These are phyloP conservation scores for Piedraia hortae DNA, from an alignment of 2,329 filamentous ascomycete genomes.

Conservation along the genomic window DNA sequence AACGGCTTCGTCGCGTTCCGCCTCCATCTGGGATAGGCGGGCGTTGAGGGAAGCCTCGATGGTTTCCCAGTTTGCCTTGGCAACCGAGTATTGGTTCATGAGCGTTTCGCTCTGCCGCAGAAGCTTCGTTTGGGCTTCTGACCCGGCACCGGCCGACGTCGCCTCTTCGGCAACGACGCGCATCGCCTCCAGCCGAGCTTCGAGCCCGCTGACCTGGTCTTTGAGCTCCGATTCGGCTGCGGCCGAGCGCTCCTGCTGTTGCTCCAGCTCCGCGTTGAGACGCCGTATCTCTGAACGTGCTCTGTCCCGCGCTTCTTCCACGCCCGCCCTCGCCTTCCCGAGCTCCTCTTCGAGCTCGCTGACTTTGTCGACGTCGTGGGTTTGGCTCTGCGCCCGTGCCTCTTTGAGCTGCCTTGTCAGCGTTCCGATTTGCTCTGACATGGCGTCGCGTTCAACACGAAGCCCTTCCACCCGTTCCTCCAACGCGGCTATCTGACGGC, in stretches of 20 bases:
- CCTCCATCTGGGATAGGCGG: constrained; percentile 52
- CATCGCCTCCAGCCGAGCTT: constrained; percentile 73
- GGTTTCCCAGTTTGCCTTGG: constrained; percentile 91
- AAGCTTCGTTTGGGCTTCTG: constrained; percentile 28
- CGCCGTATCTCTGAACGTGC: constrained; percentile 40
- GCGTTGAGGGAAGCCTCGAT: constrained; percentile 69
- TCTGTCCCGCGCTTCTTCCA: constrained; percentile 44
- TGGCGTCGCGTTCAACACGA: constrained; percentile 10
- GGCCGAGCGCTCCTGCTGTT: constrained; percentile 41
- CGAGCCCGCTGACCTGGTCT: constrained; percentile 46
- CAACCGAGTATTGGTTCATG: constrained; percentile 81
- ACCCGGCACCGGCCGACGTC: constrained; percentile 36
- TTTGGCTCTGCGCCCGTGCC: constrained; percentile 35
- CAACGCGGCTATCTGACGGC: constrained; percentile 32
- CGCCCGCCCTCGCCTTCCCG: constrained; percentile 40
- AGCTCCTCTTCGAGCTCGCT: constrained; percentile 36
- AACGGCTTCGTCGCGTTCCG: constrained; percentile 65
- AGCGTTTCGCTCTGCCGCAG: constrained; percentile 83
- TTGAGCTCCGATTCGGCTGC: constrained; percentile 50
- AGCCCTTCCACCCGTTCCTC: constrained; percentile 15
- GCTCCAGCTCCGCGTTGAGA: constrained; percentile 42
- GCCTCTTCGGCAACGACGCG: constrained; percentile 68
- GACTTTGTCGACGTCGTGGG: constrained; percentile 36
- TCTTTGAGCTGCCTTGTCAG: constrained; percentile 42
- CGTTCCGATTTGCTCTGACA: constrained; percentile 35